Evolutionary conservation across 345 rosid species (phyloP), one percentile per base, ranked within the genome.

Genomic region (Dipteronia dyeriana): DNA sequence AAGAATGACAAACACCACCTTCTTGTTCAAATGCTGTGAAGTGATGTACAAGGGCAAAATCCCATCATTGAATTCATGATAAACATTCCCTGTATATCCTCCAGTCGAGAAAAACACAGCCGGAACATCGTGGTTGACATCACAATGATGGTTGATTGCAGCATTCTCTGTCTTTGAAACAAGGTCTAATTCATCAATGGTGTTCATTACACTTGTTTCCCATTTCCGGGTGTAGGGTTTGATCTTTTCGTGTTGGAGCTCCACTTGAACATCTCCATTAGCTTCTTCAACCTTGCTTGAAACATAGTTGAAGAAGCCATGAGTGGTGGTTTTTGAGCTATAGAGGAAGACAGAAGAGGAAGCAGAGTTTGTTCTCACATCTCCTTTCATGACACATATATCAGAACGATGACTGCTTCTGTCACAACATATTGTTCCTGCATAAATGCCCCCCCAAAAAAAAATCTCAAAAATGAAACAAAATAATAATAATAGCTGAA

Each of bases 61-160:
- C 76, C 97, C 95, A 49, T 94, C 97, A 80, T 94, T 92, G 64
- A 94, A 91, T 82, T 94, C 98, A 73, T 94, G 98, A 25, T 90
- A 94, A 4, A 90, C 83, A 70, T 94, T 94, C 38, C 98, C 98
- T 0, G 98, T 94, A 66, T 90, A 94, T 22, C 98, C 98, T 5
- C 95, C 92, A 0, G 98, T 92, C 0, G 95, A 94, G 85, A 92
- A 94, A 85, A 94, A 84, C 82, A 92, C 92, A 0, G 95, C 94
- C 0, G 97, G 93, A 5, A 88, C 97, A 57, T 87, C 83, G 43
- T 94, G 91, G 25, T 59, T 25, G 29, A 92, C 89, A 75, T 94
- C 92, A 65, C 98, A 94, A 4, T 10, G 74, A 67, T 51, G 84
- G 43, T 38, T 38, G 26, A 70, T 34, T 5, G 60, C 70, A 16